These are phyloP conservation scores for Dactylellina cionopaga DNA, from an alignment of 2,329 filamentous ascomycete genomes.

Conservation along the genomic window DNA sequence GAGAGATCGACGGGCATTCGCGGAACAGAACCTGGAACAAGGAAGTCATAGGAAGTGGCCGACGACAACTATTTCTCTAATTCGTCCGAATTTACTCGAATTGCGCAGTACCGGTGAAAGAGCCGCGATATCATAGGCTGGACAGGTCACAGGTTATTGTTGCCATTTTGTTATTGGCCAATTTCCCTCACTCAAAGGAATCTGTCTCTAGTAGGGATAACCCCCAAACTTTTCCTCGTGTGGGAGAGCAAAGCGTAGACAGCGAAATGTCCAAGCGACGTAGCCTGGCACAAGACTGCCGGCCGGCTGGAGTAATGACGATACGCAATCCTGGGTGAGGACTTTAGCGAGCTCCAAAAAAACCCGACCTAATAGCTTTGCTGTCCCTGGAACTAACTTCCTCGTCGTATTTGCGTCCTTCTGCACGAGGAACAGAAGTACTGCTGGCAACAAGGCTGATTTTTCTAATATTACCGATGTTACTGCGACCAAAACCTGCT, in stretches of 20 bases:
- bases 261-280: slow-evolving; percentile 44
- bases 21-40: slow-evolving; percentile 35
- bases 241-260: slow-evolving; percentile 32
- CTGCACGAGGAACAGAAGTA: not conserved
- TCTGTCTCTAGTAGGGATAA: slow-evolving; percentile 18
- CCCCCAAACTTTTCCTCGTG: slow-evolving; percentile 44
- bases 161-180: slow-evolving; percentile 49
- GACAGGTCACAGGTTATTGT: slow-evolving; percentile 38
- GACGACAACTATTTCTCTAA: slow-evolving; percentile 16
- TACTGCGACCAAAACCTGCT: not conserved
- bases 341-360: slow-evolving; percentile 46
- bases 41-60: slow-evolving; percentile 28
- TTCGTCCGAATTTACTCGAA: slow-evolving; percentile 21
- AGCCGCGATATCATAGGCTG: slow-evolving; percentile 32
- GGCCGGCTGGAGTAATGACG: slow-evolving; percentile 42
- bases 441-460: slow-evolving; percentile 35
- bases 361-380: slow-evolving; percentile 14
- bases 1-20: slow-evolving; percentile 44
- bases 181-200: slow-evolving; percentile 52
- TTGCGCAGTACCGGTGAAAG: slow-evolving; percentile 9
- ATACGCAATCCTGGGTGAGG: slow-evolving; percentile 34
- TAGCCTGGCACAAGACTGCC: slow-evolving; percentile 37
- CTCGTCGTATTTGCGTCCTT: slow-evolving; percentile 1
- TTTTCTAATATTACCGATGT: slow-evolving; percentile 18
- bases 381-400: slow-evolving; percentile 35